A percentile compares a stretch with the other conserved stretches of the same genome.
phyloP scores from a whole-genome alignment of 768 basidiomycete genomes.

The Mycena rosella region DNA sequence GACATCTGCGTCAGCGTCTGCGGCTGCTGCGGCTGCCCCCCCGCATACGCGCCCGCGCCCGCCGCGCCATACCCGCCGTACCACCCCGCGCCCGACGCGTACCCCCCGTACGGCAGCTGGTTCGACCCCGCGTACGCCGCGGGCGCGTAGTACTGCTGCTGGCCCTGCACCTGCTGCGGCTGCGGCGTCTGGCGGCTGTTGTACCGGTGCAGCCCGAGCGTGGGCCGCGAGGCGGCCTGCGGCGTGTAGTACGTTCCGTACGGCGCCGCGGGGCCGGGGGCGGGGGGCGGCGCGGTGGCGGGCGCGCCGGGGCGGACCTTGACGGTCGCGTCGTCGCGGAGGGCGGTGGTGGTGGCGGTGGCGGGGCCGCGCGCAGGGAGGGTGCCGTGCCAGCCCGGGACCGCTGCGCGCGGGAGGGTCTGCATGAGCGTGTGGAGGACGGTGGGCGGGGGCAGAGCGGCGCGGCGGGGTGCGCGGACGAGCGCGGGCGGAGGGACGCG shows the following conservation, averaged over 20 bases:
- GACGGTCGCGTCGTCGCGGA: conserved; percentile 82
- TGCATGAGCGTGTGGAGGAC: conserved; percentile 79
- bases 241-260: conserved; percentile 35
- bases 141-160: conserved; percentile 13
- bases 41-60: conserved; percentile 1
- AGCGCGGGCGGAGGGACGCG: conserved; percentile 78
- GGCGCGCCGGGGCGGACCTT: conserved; percentile 63
- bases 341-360: conserved; percentile 66
- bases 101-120: conserved; percentile 27
- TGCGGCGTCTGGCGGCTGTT: conserved; percentile 2
- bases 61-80: conserved; percentile 28
- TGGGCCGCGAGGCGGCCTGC: conserved; percentile 25
- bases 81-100: conserved; percentile 9
- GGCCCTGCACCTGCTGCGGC: neutral
- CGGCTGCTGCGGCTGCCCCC: neutral
- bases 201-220: conserved; percentile 33
- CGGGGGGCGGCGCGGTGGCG: conserved; percentile 44
- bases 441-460: conserved; percentile 70
- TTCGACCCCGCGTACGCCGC: conserved; percentile 13
- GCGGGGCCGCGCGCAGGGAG: conserved; percentile 69
- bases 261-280: conserved; percentile 39
- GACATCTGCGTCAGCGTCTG: neutral
- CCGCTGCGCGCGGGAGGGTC: conserved; percentile 71
- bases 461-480: conserved; percentile 50
- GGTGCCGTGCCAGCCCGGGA: conserved; percentile 81